These are phyloP conservation scores for Colletotrichum sp. DNA, from an alignment of 2,329 filamentous ascomycete genomes.

Conservation along the genomic window DNA sequence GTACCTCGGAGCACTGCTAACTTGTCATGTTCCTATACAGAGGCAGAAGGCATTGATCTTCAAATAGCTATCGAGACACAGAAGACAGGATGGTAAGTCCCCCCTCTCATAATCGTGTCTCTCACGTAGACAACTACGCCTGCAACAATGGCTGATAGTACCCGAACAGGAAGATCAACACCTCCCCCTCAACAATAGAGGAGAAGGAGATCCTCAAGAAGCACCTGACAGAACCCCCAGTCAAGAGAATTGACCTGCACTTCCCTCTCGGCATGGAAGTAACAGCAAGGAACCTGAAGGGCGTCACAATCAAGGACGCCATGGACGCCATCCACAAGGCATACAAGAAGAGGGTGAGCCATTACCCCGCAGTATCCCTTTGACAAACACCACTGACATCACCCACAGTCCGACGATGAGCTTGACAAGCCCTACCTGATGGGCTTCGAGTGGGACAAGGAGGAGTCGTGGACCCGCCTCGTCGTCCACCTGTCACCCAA, in stretches of 20 bases:
- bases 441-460: conserved; percentile 96
- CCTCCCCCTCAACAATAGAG: conserved; percentile 77
- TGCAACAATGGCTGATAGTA: background rate
- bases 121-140: too few relatives aligned
- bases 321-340: conserved; percentile 94
- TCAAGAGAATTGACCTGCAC: conserved; percentile 94
- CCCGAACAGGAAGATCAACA: conserved; percentile 85
- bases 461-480: conserved; percentile 87
- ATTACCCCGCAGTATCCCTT: too few relatives aligned
- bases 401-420: conserved; percentile 82
- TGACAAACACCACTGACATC: background rate
- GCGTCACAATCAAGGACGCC: conserved; percentile 96
- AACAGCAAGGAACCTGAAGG: conserved; percentile 88
- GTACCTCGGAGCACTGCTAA: conserved; percentile 2
- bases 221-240: conserved; percentile 76
- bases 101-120: background rate
- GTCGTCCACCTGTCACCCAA: conserved; percentile 76
- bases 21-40: conserved; percentile 48
- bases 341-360: conserved; percentile 90
- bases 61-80: conserved; percentile 83
- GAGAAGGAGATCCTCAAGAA: conserved; percentile 87
- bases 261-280: conserved; percentile 90
- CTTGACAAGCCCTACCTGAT: conserved; percentile 85
- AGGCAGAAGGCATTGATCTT: conserved; percentile 75
- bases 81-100: conserved; percentile 81